phyloP scores from a whole-genome alignment of 2,329 filamentous ascomycete species.

The Xylariaceae sp. region DNA sequence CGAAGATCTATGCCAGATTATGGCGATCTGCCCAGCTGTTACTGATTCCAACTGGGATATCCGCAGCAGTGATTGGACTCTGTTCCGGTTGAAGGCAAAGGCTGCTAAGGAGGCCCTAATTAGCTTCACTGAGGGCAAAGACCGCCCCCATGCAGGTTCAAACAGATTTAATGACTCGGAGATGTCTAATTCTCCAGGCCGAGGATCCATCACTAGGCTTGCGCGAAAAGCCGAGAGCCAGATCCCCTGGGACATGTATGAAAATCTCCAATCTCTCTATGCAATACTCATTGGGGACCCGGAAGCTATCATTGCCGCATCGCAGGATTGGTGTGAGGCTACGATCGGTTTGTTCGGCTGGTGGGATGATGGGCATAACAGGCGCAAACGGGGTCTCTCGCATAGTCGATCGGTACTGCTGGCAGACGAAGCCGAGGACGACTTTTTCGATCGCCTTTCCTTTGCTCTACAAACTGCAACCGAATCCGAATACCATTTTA shows the following conservation, averaged over 20 bases:
- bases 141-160: constrained; percentile 37
- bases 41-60: constrained; percentile 73
- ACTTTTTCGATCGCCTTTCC: constrained; percentile 71
- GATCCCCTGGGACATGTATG: constrained; percentile 86
- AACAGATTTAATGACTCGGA: constrained; percentile 31
- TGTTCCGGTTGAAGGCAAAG: constrained; percentile 74
- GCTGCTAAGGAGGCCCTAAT: constrained; percentile 67
- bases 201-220: constrained; percentile 58
- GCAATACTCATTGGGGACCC: constrained; percentile 73
- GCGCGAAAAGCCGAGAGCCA: constrained; percentile 76
- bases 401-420: constrained; percentile 40
- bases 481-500: constrained; percentile 69
- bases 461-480: constrained; percentile 67
- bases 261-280: constrained; percentile 77
- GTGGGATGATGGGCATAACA: constrained; percentile 75
- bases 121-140: constrained; percentile 73
- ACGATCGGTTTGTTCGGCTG: constrained; percentile 78
- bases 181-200: constrained; percentile 37
- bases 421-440: constrained; percentile 47
- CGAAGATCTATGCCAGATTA: constrained; percentile 61
- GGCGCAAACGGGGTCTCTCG: constrained; percentile 32
- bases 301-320: constrained; percentile 68
- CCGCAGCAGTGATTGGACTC: constrained; percentile 72
- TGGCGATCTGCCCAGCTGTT: constrained; percentile 69
- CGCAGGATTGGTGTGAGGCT: constrained; percentile 91